Conservation (phyloP, 768 basidiomycete species). For the Pluteus cervinus region DNA sequence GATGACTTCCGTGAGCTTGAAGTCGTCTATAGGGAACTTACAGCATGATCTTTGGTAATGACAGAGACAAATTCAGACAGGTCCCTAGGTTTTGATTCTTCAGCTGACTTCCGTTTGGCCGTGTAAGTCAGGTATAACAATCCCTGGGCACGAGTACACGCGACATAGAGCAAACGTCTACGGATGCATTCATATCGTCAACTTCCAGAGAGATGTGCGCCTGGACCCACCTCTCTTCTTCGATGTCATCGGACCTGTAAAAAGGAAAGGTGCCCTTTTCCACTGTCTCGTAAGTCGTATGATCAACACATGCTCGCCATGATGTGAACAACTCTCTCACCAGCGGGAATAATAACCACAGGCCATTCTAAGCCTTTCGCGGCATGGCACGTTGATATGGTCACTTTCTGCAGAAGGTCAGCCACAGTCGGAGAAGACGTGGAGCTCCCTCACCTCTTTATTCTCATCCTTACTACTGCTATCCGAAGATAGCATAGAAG, state of each 20-base stretch:
- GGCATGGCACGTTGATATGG: slow-evolving; percentile 80
- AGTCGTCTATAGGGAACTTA: too few relatives aligned
- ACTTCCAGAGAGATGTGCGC: not conserved
- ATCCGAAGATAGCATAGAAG: slow-evolving; percentile 80
- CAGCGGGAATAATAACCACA: slow-evolving; percentile 74
- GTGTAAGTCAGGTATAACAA: slow-evolving; percentile 57
- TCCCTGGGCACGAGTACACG: slow-evolving; percentile 78
- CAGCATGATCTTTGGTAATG: slow-evolving; percentile 35
- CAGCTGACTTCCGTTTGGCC: slow-evolving; percentile 43
- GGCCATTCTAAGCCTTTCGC: slow-evolving; percentile 94
- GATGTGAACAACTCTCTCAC: slow-evolving; percentile 23
- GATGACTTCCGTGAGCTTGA: too few relatives aligned
- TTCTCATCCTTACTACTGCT: slow-evolving; percentile 52
- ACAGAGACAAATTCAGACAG: slow-evolving; percentile 54
- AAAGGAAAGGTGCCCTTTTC: slow-evolving; percentile 76
- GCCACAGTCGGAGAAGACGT: not conserved
- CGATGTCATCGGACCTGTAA: slow-evolving; percentile 62
- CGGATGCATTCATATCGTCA: too few relatives aligned
- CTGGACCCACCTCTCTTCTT: slow-evolving; percentile 67
- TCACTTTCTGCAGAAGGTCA: slow-evolving; percentile 55
- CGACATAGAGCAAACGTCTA: slow-evolving; percentile 83
- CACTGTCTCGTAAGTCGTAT: slow-evolving; percentile 30
- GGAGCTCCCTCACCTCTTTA: slow-evolving; percentile 30
- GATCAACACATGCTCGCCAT: slow-evolving; percentile 1
- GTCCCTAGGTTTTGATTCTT: slow-evolving; percentile 42